phyloP scores from a whole-genome alignment of 352 stramenopile species.

The Aphanomyces euteiches region DNA sequence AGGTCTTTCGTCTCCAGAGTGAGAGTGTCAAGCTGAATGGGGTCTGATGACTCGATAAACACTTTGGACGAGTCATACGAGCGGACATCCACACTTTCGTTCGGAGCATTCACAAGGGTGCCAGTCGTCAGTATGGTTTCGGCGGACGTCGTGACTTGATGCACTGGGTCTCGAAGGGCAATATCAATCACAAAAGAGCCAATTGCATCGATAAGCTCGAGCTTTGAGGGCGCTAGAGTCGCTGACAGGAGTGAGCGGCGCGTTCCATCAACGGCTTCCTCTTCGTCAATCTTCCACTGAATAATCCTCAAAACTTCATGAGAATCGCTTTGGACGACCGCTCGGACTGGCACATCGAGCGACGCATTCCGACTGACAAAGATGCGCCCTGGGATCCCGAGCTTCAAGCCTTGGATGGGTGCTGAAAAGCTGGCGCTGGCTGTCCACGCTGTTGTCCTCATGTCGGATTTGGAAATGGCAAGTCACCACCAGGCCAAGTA shows the following conservation, averaged over 20 bases:
- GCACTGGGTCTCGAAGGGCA: neutral
- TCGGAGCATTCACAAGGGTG: neutral
- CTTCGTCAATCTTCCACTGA: neutral
- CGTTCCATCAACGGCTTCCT: neutral
- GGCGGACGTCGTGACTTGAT: conserved; percentile 4
- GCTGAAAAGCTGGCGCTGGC: no score
- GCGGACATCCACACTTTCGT: neutral
- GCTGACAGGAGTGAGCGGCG: neutral
- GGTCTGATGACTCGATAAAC: neutral
- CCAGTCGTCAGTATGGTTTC: conserved; percentile 4
- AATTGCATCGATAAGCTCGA: neutral
- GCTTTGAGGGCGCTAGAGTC: neutral
- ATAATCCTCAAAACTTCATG: neutral
- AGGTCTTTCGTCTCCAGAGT: neutral
- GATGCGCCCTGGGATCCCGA: conserved; percentile 15
- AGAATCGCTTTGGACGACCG: neutral
- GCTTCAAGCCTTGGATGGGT: neutral
- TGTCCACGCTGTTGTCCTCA: no score
- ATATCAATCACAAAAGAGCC: conserved; percentile 14
- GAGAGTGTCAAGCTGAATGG: neutral
- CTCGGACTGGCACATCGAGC: neutral
- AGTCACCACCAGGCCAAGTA: no score
- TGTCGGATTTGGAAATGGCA: no score
- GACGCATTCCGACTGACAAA: neutral
- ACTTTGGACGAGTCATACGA: neutral